Base-by-base conservation (phyloP, 2,329 filamentous ascomycete species). In the Penicillium sclerotiorum region DNA sequence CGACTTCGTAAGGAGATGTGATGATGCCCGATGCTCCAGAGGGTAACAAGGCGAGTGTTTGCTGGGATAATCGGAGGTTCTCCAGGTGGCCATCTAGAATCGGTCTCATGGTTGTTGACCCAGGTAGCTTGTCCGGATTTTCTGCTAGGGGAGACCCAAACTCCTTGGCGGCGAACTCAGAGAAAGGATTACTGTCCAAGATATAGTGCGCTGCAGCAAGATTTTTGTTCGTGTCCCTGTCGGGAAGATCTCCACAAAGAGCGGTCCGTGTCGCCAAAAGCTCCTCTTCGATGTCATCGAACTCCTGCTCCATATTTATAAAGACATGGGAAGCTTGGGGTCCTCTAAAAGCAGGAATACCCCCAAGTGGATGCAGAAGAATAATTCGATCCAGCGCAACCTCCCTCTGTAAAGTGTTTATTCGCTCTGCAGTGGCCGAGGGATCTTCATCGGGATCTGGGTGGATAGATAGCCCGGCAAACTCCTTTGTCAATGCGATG, bases 261-360 rank as follows among this genome's bases (percentile, higher is more conserved):
- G 60, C 59, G n/a, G 52, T 44, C 41, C 59, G 60, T 18, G 59
- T 60, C 36, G 65, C 62, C 23, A 66, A 62, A 4, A 95, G 76
- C 58, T 90, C 82, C 13, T 80, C 71, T 53, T 83, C 78, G 41
- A 95, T 86, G 21, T 81, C 74, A 1, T 82, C 76, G 58, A 88
- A 96, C 66, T 99, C 93, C 65, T 97, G 91, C 65, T 95, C 88
- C 49, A 99, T 80, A 61, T 99, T 99, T 65, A 99, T 83, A 65
- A 96, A 97, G 7, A 94, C 83, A 66, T 94, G 88, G 2, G 88
- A 43, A 80, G 82, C 59, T 70, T 87, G 73, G 37, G 80, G 74
- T 57, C 81, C 69, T 67, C 79, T 73, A 61, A 80, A 67, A 51
- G 89, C 78, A 0, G 94, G 94, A 38, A 92, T 90, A 0, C 91